Evolutionary conservation across 1,284 basidiomycete species (phyloP), one percentile per base, ranked within the genome.

Genomic region (Termitomyces sp.): DNA sequence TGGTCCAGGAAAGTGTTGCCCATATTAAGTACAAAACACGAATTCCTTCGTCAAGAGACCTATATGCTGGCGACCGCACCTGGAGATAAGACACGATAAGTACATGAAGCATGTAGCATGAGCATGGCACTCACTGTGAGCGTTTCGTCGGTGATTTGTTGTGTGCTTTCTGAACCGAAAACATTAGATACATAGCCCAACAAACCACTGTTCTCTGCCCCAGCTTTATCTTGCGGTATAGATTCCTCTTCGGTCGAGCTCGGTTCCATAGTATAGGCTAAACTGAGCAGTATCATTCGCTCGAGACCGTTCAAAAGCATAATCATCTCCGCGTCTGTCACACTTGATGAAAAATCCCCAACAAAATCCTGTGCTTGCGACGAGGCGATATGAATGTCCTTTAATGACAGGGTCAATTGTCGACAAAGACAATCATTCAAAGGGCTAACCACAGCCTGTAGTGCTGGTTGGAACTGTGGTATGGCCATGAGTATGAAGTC

Each of bases 401-500:
- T 68, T 17, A 94, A 67, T 8, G 81, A 76, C 9, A 69, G 66
- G 13, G 79, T 77, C n/a, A 96, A 69, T 58, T 94, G 90, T 36
- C 80, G 76, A 66, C 91, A 91, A 49, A 97, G 69, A 61, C 88
- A 88, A 58, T 94, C 92, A 58, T 83, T 88, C 21, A 99, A 73
- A 1, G 92, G 87, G 13, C 83, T 75, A n/a, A 97, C 75, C 39
- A 89, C 78, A 13, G 77, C 71, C 41, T 84, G 81, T 6, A 92
- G 73, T 21, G 81, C 74, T 42, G 84, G 83, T 57, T 90, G 88
- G 64, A 92, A 90, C 61, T 91, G 86, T 0, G 92, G 86, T 7
- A 95, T 75, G 0, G 92, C 90, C 86, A 92, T 92, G 52, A 98
- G 80, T 54, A 98, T 79, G 67, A 99, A 98, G 68, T 98, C 96